Evolutionary conservation across 2,329 filamentous ascomycete genomes (phyloP).

Genomic region (Westerdykella ornata): DNA sequence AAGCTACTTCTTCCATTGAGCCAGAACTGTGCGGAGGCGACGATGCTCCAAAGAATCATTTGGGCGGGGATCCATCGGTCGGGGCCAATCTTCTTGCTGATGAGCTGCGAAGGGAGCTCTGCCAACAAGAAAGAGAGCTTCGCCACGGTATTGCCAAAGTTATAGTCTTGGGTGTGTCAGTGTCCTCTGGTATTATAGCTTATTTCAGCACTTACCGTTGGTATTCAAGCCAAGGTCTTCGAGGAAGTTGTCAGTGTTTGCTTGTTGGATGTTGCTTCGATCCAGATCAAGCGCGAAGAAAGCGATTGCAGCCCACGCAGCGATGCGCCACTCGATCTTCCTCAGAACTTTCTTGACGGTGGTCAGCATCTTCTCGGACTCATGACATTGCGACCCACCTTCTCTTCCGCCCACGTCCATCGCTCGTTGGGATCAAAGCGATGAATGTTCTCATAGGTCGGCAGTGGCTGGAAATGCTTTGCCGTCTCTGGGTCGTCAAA

Average conservation of each 20-base stretch:
- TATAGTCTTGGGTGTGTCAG: slow-evolving; percentile 15
- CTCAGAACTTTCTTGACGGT: slow-evolving; percentile 10
- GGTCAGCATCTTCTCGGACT: slow-evolving; percentile 1
- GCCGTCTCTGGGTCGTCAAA: slow-evolving; percentile 11
- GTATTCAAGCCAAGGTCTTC: slow-evolving; percentile 17
- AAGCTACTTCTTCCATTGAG: slow-evolving; percentile 43
- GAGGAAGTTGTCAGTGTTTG: slow-evolving; percentile 20
- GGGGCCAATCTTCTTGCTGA: slow-evolving; percentile 39
- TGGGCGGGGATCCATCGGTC: slow-evolving; percentile 37
- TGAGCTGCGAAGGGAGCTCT: slow-evolving; percentile 39
- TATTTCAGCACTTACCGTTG: slow-evolving; percentile 10
- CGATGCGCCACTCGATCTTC: slow-evolving; percentile 43
- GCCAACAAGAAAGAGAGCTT: slow-evolving; percentile 69
- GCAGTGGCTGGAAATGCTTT: slow-evolving; percentile 35
- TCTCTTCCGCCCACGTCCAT: slow-evolving; percentile 51
- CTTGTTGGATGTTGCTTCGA: slow-evolving; percentile 34
- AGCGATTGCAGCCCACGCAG: slow-evolving; percentile 44
- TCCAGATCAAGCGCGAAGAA: slow-evolving; percentile 48
- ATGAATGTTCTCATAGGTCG: slow-evolving; percentile 51
- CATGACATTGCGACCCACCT: slow-evolving; percentile 19
- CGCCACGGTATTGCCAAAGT: slow-evolving; percentile 48
- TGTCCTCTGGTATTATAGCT: not conserved
- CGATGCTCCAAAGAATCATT: slow-evolving; percentile 39
- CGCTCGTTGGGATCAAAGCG: slow-evolving; percentile 48
- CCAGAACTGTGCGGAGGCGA: slow-evolving; percentile 59